phyloP scores from a whole-genome alignment of 1,139 yeast genomes.

The Kodamaea sp. region DNA sequence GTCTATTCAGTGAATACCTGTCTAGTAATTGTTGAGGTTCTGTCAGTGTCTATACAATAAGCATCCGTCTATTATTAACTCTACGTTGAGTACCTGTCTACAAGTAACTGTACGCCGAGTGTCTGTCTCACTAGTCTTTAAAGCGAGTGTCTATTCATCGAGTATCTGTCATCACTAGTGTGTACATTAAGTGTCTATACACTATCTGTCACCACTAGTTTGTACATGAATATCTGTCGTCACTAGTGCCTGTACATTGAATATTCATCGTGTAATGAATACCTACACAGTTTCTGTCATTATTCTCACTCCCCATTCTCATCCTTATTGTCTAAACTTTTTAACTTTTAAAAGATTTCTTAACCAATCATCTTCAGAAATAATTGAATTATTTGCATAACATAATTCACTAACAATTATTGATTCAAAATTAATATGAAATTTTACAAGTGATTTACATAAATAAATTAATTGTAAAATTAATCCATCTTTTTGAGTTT shows the following conservation, averaged over 20 bases:
- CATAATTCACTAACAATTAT: conserved; percentile 40
- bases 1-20: no score
- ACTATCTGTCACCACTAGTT: no score
- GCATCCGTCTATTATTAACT: no score
- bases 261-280: neutral
- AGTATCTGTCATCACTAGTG: no score
- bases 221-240: neutral
- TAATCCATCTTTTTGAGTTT: conserved; percentile 55
- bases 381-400: conserved; percentile 13
- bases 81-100: no score
- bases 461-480: conserved; percentile 73
- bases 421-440: conserved; percentile 63
- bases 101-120: no score
- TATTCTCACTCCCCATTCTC: no score
- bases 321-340: conserved; percentile 24
- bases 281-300: neutral
- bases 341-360: conserved; percentile 35
- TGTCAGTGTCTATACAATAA: no score
- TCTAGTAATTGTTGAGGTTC: no score
- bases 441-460: conserved; percentile 68
- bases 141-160: no score
- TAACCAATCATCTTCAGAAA: conserved; percentile 35
- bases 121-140: no score
- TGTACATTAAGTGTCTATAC: no score
- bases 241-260: neutral